These are phyloP conservation scores for Hirschfeldia incana DNA, from an alignment of 345 rosid genomes.

Conservation along the genomic window DNA sequence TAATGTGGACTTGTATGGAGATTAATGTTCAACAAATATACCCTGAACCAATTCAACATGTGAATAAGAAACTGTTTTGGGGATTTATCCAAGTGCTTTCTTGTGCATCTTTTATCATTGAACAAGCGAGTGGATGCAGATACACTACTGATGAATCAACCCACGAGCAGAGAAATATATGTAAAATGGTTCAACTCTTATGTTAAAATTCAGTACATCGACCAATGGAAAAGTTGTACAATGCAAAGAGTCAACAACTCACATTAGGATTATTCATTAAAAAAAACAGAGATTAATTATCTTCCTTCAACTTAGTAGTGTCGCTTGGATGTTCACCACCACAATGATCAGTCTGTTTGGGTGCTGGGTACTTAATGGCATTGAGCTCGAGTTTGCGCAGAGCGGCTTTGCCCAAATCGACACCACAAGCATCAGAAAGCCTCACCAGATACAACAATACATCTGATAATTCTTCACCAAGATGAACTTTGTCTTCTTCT, in stretches of 20 bases:
- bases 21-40: too few species aligned
- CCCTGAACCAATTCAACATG: too few species aligned
- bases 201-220: background rate
- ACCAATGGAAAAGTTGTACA: background rate
- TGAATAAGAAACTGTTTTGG: background rate
- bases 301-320: background rate
- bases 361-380: constrained; percentile 79
- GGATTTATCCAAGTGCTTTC: background rate
- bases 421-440: constrained; percentile 81
- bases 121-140: background rate
- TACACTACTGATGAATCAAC: background rate
- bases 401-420: constrained; percentile 83
- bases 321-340: constrained; percentile 27
- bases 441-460: constrained; percentile 84
- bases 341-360: constrained; percentile 15
- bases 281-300: background rate
- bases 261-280: background rate
- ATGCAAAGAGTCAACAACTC: background rate
- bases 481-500: constrained; percentile 80
- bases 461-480: constrained; percentile 92
- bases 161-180: background rate
- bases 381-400: constrained; percentile 71
- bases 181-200: constrained; percentile 4
- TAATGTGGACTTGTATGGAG: background rate
- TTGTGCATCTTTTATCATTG: too few species aligned